phyloP scores from a whole-genome alignment of 345 rosid species.

The Camelina sativa region DNA sequence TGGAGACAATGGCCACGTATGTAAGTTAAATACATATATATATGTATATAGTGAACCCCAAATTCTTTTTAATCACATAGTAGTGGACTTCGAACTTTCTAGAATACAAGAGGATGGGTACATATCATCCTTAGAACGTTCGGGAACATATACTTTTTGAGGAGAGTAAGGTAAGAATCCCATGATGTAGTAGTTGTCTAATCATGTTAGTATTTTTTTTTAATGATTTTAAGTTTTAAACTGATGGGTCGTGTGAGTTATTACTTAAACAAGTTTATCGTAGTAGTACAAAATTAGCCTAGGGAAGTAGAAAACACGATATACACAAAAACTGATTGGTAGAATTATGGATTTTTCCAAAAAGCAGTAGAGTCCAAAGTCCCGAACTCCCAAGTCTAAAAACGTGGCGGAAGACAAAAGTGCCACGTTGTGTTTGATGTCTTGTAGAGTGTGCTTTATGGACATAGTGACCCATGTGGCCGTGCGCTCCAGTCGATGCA shows the following conservation, averaged over 20 bases:
- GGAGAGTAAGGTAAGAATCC: slow-evolving; percentile 5
- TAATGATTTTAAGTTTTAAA: too few relatives aligned
- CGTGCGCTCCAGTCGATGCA: too few relatives aligned
- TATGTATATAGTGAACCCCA: not conserved
- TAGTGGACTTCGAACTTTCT: slow-evolving; percentile 50
- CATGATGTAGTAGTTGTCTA: not conserved
- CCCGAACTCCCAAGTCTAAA: not conserved
- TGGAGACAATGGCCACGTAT: slow-evolving; percentile 29
- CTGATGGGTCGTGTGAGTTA: too few relatives aligned
- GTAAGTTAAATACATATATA: not conserved
- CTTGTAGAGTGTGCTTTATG: slow-evolving; percentile 13
- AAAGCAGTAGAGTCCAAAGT: slow-evolving; percentile 1
- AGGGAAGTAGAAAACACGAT: slow-evolving; percentile 9
- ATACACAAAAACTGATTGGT: slow-evolving; percentile 27
- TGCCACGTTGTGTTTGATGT: slow-evolving; percentile 11
- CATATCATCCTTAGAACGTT: slow-evolving; percentile 46
- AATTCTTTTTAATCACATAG: slow-evolving; percentile 18
- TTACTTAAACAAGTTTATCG: too few relatives aligned
- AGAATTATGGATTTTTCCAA: slow-evolving; percentile 30
- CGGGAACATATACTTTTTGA: slow-evolving; percentile 38
- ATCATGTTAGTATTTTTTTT: too few relatives aligned
- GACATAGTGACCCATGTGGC: too few relatives aligned
- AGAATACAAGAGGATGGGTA: slow-evolving; percentile 31
- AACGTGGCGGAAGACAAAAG: not conserved
- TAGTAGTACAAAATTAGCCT: not conserved